Conservation (phyloP, 768 basidiomycete species). For the Tephrocybe sp. region DNA sequence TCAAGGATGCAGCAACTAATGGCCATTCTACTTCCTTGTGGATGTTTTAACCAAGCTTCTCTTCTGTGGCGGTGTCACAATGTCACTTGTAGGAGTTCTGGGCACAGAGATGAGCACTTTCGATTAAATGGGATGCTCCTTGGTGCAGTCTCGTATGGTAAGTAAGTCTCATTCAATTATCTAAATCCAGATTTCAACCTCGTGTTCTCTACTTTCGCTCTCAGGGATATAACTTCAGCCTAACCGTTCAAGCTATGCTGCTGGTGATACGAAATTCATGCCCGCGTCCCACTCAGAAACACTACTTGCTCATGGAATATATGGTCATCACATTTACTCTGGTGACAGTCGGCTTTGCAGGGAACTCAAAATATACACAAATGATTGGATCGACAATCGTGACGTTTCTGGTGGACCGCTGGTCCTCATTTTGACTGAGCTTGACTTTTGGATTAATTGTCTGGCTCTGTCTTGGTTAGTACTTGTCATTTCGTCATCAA, state of each 20-base stretch:
- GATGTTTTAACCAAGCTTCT: too few relatives aligned
- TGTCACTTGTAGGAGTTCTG: too few relatives aligned
- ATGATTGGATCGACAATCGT: constrained; percentile 1
- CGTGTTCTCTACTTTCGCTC: not conserved
- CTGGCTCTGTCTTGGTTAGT: not conserved
- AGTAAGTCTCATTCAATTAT: too few relatives aligned
- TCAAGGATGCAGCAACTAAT: too few relatives aligned
- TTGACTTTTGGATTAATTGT: constrained; percentile 1
- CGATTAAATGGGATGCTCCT: too few relatives aligned
- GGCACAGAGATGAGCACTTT: too few relatives aligned
- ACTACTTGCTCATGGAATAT: not conserved
- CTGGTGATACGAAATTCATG: not conserved
- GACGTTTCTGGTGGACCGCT: not conserved
- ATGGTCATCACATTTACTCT: not conserved
- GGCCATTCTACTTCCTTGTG: too few relatives aligned
- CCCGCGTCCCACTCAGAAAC: not conserved
- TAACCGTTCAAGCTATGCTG: not conserved
- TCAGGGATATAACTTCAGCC: not conserved
- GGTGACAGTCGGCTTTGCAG: not conserved
- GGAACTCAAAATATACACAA: constrained; percentile 1
- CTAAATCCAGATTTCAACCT: too few relatives aligned
- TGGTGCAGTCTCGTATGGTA: too few relatives aligned
- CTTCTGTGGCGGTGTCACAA: too few relatives aligned
- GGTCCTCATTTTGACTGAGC: not conserved
- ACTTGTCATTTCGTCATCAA: not conserved